Percentiles rank a stretch among this genome's conserved stretches.
Conservation (phyloP, 805 yeast genomes). For the Saccharomycopsis sp. region DNA sequence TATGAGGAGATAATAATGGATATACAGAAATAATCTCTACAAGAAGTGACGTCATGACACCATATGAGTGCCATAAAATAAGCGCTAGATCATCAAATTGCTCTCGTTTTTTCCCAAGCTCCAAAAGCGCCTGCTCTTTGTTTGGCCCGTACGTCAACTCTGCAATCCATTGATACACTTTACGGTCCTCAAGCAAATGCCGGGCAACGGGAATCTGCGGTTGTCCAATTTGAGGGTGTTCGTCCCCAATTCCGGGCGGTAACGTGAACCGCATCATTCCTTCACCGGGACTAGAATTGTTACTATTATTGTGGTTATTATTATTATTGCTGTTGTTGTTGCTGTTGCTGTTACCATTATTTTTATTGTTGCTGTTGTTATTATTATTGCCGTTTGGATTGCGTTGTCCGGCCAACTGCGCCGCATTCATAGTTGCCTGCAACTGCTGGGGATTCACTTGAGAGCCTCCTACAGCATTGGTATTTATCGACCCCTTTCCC, state of each 20-base stretch:
- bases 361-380: background rate
- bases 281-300: too few relatives aligned
- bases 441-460: conserved; percentile 19
- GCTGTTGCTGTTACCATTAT: conserved; percentile 6
- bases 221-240: background rate
- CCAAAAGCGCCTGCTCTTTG: conserved; percentile 87
- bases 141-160: conserved; percentile 87
- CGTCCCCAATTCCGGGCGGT: background rate
- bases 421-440: conserved; percentile 22
- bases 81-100: conserved; percentile 90
- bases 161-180: conserved; percentile 82
- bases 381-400: conserved; percentile 16
- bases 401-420: conserved; percentile 21
- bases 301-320: too few relatives aligned
- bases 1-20: conserved; percentile 84
- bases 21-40: conserved; percentile 89
- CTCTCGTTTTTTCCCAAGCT: conserved; percentile 89
- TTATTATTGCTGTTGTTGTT: conserved; percentile 14
- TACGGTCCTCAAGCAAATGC: conserved; percentile 63
- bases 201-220: conserved; percentile 12
- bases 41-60: conserved; percentile 86
- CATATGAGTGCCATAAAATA: conserved; percentile 92
- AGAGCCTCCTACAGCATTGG: background rate
- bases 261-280: background rate
- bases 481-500: too few relatives aligned